Evolutionary conservation across 2,329 filamentous ascomycete species (phyloP), one percentile per base, ranked within the genome.

Genomic region (Fusarium globosum): DNA sequence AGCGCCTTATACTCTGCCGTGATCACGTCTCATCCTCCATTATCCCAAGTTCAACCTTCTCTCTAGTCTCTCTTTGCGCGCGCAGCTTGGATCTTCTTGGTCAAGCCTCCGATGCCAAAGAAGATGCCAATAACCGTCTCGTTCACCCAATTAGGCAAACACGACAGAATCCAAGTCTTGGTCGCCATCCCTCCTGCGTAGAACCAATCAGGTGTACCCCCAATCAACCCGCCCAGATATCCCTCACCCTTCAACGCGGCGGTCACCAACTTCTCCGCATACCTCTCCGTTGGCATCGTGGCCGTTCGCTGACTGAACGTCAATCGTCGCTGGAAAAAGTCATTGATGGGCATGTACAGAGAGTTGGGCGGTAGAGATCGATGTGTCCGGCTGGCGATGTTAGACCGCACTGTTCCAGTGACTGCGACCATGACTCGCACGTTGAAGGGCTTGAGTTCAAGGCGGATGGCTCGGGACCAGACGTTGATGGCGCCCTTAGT

Each of bases 381-480:
- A 69, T 84, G 80, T 3, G 77, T 75, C 45, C 83, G 82, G 71
- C 77, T 80, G 11, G 85, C 85, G 59, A 87, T 88, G 78, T 88
- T 86, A 75, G 85, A 87, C 46, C 80, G 80, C 18, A 89, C 86
- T 5, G 87, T 88, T 30, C 88, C 88, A 1, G 87, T 86, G 81
- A 89, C 85, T 76, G 85, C 85, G 23, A 88, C 84, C 84, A 89
- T 89, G 79, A 90, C 88, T 71, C 88, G 85, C 15, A 90, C 87
- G 73, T 83, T 83, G 51, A 89, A 86, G 2, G 87, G 88, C 49
- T 83, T 82, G 45, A 90, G 82, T 73, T 90, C 88, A 56, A 87
- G 79, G 30, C 88, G 86, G 36, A 90, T 80, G 1, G 84, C 85
- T 65, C 87, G 87, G 51, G 86, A 88, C 81, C 88, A 89, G 6